Conservation (phyloP, 345 rosid species). For the Cardamine occulta region DNA sequence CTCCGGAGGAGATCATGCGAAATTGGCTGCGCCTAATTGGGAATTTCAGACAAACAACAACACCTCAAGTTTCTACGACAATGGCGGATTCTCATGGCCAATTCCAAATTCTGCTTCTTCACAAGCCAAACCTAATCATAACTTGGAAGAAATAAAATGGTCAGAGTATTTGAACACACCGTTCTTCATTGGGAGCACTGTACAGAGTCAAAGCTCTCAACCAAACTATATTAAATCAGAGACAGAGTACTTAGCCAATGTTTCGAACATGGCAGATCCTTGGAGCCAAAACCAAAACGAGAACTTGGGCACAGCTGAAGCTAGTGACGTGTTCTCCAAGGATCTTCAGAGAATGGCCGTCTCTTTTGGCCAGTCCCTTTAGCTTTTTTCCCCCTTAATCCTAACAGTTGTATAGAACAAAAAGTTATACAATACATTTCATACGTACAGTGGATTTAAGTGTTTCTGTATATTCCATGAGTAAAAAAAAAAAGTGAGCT, state of each 20-base stretch:
- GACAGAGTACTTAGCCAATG: slow-evolving; percentile 36
- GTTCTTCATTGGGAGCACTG: slow-evolving; percentile 35
- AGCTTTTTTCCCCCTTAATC: slow-evolving; percentile 14
- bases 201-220: slow-evolving; percentile 43
- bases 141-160: slow-evolving; percentile 42
- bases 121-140: slow-evolving; percentile 34
- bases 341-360: slow-evolving; percentile 46
- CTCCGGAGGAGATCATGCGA: slow-evolving; percentile 41
- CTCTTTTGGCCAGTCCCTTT: slow-evolving; percentile 46
- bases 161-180: slow-evolving; percentile 46
- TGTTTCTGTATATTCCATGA: slow-evolving; percentile 42
- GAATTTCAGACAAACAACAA: slow-evolving; percentile 52
- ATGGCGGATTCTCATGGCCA: slow-evolving; percentile 42
- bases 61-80: slow-evolving; percentile 25
- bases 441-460: slow-evolving; percentile 37
- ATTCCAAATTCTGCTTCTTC: slow-evolving; percentile 37
- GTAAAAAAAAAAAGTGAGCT: background rate
- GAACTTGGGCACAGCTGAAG: slow-evolving; percentile 30
- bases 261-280: slow-evolving; percentile 40
- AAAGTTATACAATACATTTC: slow-evolving; percentile 32
- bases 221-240: slow-evolving; percentile 40
- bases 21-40: slow-evolving; percentile 32
- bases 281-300: slow-evolving; percentile 44
- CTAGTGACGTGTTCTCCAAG: slow-evolving; percentile 45
- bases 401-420: slow-evolving; percentile 39